Evolutionary conservation across 176 grass and related monocot species (phyloP).

Genomic region (Avena insularis): DNA sequence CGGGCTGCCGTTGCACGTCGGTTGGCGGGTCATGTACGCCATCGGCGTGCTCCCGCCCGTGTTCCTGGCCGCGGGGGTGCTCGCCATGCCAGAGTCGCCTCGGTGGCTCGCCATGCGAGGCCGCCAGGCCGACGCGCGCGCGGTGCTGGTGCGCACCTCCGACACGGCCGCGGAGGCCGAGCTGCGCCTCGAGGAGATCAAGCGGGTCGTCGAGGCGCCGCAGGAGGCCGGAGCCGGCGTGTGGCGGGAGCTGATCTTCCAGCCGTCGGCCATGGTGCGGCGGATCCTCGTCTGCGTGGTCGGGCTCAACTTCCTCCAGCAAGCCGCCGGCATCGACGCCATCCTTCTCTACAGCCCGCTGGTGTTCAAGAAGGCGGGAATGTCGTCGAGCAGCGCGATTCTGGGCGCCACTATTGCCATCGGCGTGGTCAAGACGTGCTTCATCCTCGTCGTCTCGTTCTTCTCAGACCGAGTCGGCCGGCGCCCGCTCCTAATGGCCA

Average conservation of each 20-base stretch:
- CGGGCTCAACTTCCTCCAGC: slow-evolving; percentile 5
- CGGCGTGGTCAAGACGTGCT: slow-evolving; percentile 7
- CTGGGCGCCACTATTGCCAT: background rate
- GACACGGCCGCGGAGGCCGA: slow-evolving; percentile 11
- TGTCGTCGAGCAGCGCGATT: background rate
- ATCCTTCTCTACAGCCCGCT: slow-evolving; percentile 23
- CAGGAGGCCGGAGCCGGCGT: background rate
- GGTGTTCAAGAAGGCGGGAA: slow-evolving; percentile 12
- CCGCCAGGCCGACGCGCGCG: background rate
- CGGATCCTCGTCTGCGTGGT: slow-evolving; percentile 17
- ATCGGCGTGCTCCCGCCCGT: slow-evolving; percentile 14
- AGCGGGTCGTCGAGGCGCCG: background rate
- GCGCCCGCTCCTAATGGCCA: slow-evolving; percentile 20
- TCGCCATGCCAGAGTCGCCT: slow-evolving; percentile 11
- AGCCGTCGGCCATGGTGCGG: background rate
- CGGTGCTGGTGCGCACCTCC: slow-evolving; percentile 20
- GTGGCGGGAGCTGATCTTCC: slow-evolving; percentile 15
- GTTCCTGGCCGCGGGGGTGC: slow-evolving; percentile 3
- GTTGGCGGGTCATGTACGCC: slow-evolving; percentile 9
- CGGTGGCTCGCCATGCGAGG: slow-evolving; percentile 19
- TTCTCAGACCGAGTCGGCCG: background rate
- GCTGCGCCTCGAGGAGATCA: background rate
- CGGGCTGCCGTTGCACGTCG: background rate
- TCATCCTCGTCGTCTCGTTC: slow-evolving; percentile 5
- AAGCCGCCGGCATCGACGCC: slow-evolving; percentile 17